Evolutionary conservation across 2,329 filamentous ascomycete genomes (phyloP).

Genomic region (Plectosphaerella sp.): DNA sequence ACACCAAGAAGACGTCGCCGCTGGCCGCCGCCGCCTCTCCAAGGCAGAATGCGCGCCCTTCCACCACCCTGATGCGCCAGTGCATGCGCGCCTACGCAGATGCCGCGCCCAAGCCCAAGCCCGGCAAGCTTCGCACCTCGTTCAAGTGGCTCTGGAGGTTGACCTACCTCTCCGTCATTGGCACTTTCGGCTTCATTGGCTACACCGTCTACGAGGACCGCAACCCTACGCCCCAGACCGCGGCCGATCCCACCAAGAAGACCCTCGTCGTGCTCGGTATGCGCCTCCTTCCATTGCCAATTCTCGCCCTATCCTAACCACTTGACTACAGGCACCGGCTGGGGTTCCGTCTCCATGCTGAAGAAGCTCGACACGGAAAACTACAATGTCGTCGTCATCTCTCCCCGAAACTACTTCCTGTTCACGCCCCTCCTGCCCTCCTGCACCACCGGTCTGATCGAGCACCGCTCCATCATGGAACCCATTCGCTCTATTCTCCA

Average conservation of each 20-base stretch:
- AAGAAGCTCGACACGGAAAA: constrained; percentile 99
- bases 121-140: constrained; percentile 59
- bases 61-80: constrained; percentile 26
- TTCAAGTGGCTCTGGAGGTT: constrained; percentile 81
- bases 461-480: constrained; percentile 99
- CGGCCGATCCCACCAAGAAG: constrained; percentile 87
- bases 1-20: constrained; percentile 14
- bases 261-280: constrained; percentile 92
- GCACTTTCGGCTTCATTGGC: constrained; percentile 63
- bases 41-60: constrained; percentile 11
- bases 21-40: constrained; percentile 2
- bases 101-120: constrained; percentile 40
- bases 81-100: constrained; percentile 48
- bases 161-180: constrained; percentile 71
- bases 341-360: constrained; percentile 90
- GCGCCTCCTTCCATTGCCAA: constrained; percentile 8
- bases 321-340: constrained; percentile 73
- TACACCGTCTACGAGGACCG: constrained; percentile 82
- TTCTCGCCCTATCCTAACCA: not conserved
- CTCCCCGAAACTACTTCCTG: constrained; percentile 98
- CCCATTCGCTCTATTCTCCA: constrained; percentile 93
- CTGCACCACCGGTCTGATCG: constrained; percentile 94
- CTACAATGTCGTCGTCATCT: constrained; percentile 98
- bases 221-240: constrained; percentile 73
- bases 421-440: constrained; percentile 97